Conservation (phyloP, 73 alveolate genomes). For the Stentor coeruleus region DNA sequence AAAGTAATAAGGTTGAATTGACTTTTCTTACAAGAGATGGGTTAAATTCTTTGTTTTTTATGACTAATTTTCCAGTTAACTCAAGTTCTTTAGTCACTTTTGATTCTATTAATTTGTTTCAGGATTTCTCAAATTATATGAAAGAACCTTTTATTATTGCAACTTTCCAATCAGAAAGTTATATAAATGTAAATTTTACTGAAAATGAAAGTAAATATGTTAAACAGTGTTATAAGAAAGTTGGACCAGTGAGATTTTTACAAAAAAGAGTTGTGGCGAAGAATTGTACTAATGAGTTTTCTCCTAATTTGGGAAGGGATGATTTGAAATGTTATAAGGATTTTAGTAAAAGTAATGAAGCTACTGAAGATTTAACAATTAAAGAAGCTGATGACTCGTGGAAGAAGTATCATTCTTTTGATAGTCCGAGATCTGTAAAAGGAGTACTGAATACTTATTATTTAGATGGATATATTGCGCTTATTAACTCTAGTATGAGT, state of each 20-base stretch:
- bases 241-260: neutral
- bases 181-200: neutral
- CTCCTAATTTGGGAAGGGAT: neutral
- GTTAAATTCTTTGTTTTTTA: neutral
- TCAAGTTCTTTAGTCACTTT: neutral
- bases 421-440: neutral
- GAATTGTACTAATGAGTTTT: neutral
- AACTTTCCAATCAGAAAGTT: neutral
- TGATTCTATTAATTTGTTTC: neutral
- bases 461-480: neutral
- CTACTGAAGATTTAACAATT: neutral
- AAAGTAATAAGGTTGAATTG: neutral
- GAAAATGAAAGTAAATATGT: neutral
- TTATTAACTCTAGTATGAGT: neutral
- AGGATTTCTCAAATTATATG: neutral
- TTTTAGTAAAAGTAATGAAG: neutral
- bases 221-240: neutral
- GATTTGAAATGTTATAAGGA: neutral
- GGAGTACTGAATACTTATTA: neutral
- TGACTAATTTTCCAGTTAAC: neutral
- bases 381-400: neutral
- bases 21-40: neutral
- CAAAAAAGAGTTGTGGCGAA: neutral
- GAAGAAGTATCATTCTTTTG: neutral
- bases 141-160: neutral